Percentiles rank a stretch among this genome's conserved stretches.
Evolutionary conservation across 805 yeast genomes (phyloP).

Genomic region (Ogataea siamensis): DNA sequence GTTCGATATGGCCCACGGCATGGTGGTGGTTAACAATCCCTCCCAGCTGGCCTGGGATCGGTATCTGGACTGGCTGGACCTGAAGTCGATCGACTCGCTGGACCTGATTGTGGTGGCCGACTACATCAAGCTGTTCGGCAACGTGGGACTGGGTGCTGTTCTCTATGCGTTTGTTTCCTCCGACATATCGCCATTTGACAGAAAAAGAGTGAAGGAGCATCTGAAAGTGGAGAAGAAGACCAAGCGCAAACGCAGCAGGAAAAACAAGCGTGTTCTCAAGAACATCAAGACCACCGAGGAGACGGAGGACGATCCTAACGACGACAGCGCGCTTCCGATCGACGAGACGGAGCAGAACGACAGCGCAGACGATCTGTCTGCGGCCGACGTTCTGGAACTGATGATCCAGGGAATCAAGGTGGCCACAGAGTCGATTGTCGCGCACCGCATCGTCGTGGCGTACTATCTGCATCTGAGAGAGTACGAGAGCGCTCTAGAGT

Average conservation of each 20-base stretch:
- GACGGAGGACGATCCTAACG: constrained; percentile 27
- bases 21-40: constrained; percentile 65
- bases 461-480: constrained; percentile 60
- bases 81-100: constrained; percentile 44
- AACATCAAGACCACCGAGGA: constrained; percentile 16
- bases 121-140: constrained; percentile 56
- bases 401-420: constrained; percentile 40
- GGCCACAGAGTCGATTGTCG: constrained; percentile 47
- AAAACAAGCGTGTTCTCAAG: constrained; percentile 18
- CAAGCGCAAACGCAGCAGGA: constrained; percentile 9
- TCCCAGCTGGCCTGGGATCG: constrained; percentile 69
- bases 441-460: constrained; percentile 61
- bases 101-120: constrained; percentile 46
- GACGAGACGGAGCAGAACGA: constrained; percentile 16
- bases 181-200: constrained; percentile 62
- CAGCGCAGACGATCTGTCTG: constrained; percentile 22
- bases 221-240: constrained; percentile 17
- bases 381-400: constrained; percentile 39
- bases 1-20: constrained; percentile 59
- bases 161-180: constrained; percentile 64
- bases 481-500: constrained; percentile 59
- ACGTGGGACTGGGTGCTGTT: constrained; percentile 55
- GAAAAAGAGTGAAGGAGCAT: constrained; percentile 27
- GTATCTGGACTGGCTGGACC: constrained; percentile 72
- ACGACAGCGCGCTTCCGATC: constrained; percentile 12